These are phyloP conservation scores for Suillus alpinus DNA, from an alignment of 768 basidiomycete species.

Conservation along the genomic window DNA sequence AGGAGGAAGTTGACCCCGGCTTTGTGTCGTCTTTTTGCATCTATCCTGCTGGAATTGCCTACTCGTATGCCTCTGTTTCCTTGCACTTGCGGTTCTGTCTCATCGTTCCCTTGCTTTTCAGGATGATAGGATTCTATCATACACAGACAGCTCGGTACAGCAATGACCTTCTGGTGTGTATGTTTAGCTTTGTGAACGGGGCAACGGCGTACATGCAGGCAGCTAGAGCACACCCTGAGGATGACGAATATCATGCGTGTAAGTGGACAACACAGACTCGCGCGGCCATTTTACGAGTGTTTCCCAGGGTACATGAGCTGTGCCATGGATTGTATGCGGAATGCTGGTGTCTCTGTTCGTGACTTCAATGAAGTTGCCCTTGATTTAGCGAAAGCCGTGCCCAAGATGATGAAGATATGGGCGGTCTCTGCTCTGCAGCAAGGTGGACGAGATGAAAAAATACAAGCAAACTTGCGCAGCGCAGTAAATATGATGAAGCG, in stretches of 20 bases:
- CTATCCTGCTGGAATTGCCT: constrained; percentile 14
- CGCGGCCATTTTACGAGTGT: background rate
- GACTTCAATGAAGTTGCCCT: background rate
- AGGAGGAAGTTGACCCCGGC: constrained; percentile 4
- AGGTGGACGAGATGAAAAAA: constrained; percentile 4
- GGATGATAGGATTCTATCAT: constrained; percentile 7
- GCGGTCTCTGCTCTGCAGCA: constrained; percentile 1
- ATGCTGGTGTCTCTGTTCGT: background rate
- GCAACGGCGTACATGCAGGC: constrained; percentile 12
- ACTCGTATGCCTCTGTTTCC: constrained; percentile 10
- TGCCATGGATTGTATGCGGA: background rate
- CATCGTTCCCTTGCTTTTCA: background rate
- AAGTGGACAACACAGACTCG: background rate
- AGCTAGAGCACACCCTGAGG: constrained; percentile 11
- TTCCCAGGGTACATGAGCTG: background rate
- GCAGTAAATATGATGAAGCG: background rate
- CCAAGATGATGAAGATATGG: constrained; percentile 12
- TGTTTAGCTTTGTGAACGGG: background rate
- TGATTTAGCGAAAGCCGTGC: constrained; percentile 1
- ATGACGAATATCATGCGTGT: constrained; percentile 18
- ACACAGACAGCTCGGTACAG: background rate
- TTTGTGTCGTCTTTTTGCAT: constrained; percentile 14
- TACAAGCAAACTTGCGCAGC: background rate
- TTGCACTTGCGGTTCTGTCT: background rate
- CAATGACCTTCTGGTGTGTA: background rate